A percentile compares a stretch with the other conserved stretches of the same genome.
Conservation (phyloP, 345 rosid genomes). For the Clausena lansium region DNA sequence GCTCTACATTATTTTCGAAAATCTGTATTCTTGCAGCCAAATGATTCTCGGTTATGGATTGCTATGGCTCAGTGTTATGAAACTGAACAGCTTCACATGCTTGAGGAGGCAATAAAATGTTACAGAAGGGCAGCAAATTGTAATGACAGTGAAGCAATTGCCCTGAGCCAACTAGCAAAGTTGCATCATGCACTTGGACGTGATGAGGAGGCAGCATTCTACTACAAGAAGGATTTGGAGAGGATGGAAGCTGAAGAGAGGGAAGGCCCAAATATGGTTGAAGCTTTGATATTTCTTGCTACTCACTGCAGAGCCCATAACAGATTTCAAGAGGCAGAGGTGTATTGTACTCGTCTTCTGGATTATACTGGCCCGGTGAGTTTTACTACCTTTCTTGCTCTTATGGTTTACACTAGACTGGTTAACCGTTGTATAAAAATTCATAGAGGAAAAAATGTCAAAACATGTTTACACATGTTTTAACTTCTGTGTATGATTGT, state of each 20-base stretch:
- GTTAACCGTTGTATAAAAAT: background rate
- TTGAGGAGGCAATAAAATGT: constrained; percentile 92
- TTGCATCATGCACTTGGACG: constrained; percentile 66
- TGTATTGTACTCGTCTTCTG: constrained; percentile 87
- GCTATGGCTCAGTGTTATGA: constrained; percentile 98
- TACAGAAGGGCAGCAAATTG: constrained; percentile 80
- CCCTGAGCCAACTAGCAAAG: constrained; percentile 82
- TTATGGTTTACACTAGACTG: background rate
- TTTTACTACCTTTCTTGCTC: constrained; percentile 14
- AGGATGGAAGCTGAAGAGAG: constrained; percentile 96
- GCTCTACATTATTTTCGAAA: constrained; percentile 92
- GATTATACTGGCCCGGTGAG: constrained; percentile 92
- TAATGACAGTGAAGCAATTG: constrained; percentile 88
- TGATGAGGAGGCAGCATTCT: constrained; percentile 82
- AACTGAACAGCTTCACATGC: constrained; percentile 81
- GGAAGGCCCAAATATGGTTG: constrained; percentile 87
- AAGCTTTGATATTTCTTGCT: constrained; percentile 86
- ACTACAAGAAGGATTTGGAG: constrained; percentile 83
- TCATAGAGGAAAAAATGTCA: background rate
- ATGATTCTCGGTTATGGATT: constrained; percentile 91
- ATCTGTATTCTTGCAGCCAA: constrained; percentile 86
- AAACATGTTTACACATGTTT: constrained; percentile 1
- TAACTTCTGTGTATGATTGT: constrained; percentile 25
- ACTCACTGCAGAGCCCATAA: constrained; percentile 59
- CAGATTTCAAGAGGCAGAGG: constrained; percentile 90